These are phyloP conservation scores for Aspergillus fumigatus DNA, from an alignment of 2,329 filamentous ascomycete species.

Conservation along the genomic window DNA sequence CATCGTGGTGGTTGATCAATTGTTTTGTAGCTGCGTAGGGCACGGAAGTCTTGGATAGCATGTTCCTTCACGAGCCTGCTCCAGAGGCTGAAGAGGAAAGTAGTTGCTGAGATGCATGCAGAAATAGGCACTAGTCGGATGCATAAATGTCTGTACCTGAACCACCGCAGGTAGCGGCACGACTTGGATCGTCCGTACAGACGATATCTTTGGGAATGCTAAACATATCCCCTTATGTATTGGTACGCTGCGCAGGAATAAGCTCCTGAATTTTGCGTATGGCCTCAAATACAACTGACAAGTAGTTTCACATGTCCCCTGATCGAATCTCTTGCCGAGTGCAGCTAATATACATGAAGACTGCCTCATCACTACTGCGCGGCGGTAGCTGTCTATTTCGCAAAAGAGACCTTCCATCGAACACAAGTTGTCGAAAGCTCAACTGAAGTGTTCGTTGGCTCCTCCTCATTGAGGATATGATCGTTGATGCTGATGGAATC, in stretches of 20 bases:
- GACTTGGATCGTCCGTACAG: not conserved
- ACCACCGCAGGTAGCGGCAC: not conserved
- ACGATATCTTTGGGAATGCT: not conserved
- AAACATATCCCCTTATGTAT: not conserved
- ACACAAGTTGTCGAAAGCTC: not conserved
- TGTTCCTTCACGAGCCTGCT: constrained; percentile 34
- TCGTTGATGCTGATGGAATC: not conserved
- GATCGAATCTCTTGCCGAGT: not conserved
- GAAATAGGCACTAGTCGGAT: not conserved
- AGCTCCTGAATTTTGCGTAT: too few relatives aligned
- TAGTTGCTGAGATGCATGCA: not conserved
- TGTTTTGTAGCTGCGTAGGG: constrained; percentile 49
- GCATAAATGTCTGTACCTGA: not conserved
- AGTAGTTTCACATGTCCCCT: not conserved
- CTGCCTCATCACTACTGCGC: not conserved
- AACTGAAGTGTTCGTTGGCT: too few relatives aligned
- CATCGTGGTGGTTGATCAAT: constrained; percentile 52
- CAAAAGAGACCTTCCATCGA: not conserved
- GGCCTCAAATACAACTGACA: not conserved
- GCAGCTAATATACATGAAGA: not conserved
- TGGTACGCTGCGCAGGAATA: too few relatives aligned
- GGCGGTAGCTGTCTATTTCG: not conserved
- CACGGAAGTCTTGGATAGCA: constrained; percentile 59
- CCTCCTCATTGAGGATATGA: not conserved
- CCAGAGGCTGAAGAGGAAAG: not conserved